phyloP scores from a whole-genome alignment of 768 basidiomycete genomes.

The Panaeolus papilionaceus region DNA sequence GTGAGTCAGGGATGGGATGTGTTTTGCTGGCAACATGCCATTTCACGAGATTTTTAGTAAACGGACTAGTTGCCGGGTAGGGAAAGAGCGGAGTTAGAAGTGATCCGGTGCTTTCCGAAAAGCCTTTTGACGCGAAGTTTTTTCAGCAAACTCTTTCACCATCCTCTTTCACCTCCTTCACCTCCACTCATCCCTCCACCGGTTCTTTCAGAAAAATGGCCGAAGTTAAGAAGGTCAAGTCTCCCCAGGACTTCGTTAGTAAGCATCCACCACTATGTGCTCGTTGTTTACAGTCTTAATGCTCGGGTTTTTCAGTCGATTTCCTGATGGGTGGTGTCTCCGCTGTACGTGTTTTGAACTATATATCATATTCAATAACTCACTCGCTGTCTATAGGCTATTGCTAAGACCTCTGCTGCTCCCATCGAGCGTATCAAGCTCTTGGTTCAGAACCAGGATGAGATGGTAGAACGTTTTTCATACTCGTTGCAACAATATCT shows the following conservation, averaged over 20 bases:
- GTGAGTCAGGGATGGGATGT: conserved; percentile 1
- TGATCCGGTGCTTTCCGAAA: conserved; percentile 57
- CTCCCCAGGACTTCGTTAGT: conserved; percentile 92
- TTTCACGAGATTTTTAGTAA: neutral
- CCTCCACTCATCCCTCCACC: conserved; percentile 60
- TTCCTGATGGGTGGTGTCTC: conserved; percentile 98
- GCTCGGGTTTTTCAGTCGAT: conserved; percentile 62
- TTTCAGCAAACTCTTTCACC: conserved; percentile 39
- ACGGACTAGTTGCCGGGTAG: conserved; percentile 26
- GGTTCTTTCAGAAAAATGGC: conserved; percentile 71
- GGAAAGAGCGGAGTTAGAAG: conserved; percentile 48
- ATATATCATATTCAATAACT: conserved; percentile 26
- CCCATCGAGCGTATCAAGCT: conserved; percentile 99
- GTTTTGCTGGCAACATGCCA: conserved; percentile 1
- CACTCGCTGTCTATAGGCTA: conserved; percentile 63
- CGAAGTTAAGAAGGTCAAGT: conserved; percentile 84
- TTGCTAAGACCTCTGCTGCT: conserved; percentile 98
- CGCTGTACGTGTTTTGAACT: conserved; percentile 59
- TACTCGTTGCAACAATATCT: conserved; percentile 24
- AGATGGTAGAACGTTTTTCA: conserved; percentile 75
- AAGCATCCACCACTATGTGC: conserved; percentile 32
- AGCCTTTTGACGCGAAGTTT: conserved; percentile 56
- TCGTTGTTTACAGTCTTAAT: conserved; percentile 20
- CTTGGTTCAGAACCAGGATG: conserved; percentile 98
- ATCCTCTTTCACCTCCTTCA: conserved; percentile 46